A percentile compares a stretch with the other conserved stretches of the same genome.
phyloP scores from a whole-genome alignment of 2,329 filamentous ascomycete species.

The Didymella pinodella region DNA sequence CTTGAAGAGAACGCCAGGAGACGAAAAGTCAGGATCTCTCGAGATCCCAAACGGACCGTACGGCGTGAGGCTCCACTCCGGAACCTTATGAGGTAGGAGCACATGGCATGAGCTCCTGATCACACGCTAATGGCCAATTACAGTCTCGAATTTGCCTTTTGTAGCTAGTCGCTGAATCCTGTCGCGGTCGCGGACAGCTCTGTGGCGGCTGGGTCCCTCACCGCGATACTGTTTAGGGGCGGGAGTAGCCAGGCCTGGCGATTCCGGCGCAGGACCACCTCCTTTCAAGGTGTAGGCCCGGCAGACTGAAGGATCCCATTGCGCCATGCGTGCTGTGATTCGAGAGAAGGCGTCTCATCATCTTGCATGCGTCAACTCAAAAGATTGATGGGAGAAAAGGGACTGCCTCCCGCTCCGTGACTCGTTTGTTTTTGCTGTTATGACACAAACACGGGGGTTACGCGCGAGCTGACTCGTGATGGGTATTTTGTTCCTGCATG shows the following conservation, averaged over 20 bases:
- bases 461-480: constrained; percentile 12
- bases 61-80: constrained; percentile 17
- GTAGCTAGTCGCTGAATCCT: constrained; percentile 22
- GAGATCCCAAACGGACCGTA: constrained; percentile 13
- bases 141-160: constrained; percentile 13
- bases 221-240: constrained; percentile 18
- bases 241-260: constrained; percentile 19
- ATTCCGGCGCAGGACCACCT: constrained; percentile 1
- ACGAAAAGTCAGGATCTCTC: constrained; percentile 7
- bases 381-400: background rate
- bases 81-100: constrained; percentile 24
- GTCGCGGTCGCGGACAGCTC: constrained; percentile 11
- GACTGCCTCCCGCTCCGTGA: background rate
- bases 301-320: background rate
- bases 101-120: constrained; percentile 28
- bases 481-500: constrained; percentile 17
- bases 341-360: background rate
- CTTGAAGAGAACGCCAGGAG: constrained; percentile 15
- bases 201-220: constrained; percentile 10
- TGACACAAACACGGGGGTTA: constrained; percentile 10
- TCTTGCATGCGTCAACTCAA: background rate
- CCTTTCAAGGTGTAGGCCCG: background rate
- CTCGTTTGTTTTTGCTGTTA: constrained; percentile 12
- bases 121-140: constrained; percentile 30
- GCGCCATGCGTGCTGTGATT: background rate